phyloP scores from a whole-genome alignment of 768 basidiomycete species.

The Boletus pseudopeckii region DNA sequence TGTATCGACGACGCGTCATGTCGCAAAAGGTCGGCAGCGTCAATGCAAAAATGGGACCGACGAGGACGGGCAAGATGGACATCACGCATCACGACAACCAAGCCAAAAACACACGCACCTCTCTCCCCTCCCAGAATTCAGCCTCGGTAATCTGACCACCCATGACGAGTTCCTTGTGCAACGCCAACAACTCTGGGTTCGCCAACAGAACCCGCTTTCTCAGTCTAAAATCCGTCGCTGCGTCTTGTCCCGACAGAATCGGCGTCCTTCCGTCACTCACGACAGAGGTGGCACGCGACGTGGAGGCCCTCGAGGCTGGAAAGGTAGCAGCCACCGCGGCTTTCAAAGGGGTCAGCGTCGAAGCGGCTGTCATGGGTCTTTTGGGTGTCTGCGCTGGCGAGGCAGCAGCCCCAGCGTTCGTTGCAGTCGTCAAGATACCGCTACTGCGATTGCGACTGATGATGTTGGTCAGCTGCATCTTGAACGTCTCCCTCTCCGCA shows the following conservation, averaged over 20 bases:
- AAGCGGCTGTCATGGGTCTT: conserved; percentile 19
- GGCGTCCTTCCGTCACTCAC: conserved; percentile 52
- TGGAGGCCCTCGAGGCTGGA: conserved; percentile 41
- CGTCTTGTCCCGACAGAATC: conserved; percentile 54
- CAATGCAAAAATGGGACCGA: neutral
- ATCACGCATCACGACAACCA: conserved; percentile 5
- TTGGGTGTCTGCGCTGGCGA: conserved; percentile 24
- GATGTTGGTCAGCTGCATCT: conserved; percentile 71
- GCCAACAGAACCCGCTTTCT: conserved; percentile 77
- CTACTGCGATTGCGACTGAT: conserved; percentile 68
- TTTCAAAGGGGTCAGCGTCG: conserved; percentile 18
- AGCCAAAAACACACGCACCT: conserved; percentile 48
- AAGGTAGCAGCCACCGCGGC: conserved; percentile 32
- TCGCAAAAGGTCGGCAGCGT: neutral
- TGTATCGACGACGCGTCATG: neutral
- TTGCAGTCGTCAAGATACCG: conserved; percentile 9
- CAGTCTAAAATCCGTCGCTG: conserved; percentile 65
- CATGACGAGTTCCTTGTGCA: conserved; percentile 90
- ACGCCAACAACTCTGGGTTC: conserved; percentile 69
- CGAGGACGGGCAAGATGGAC: neutral
- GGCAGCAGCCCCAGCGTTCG: conserved; percentile 10
- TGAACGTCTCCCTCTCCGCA: conserved; percentile 78
- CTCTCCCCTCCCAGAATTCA: conserved; percentile 97
- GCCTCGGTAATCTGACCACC: conserved; percentile 81
- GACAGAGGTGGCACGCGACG: conserved; percentile 63